Evolutionary conservation across 176 grass and related monocot genomes (phyloP).

Genomic region (Carex parvula): DNA sequence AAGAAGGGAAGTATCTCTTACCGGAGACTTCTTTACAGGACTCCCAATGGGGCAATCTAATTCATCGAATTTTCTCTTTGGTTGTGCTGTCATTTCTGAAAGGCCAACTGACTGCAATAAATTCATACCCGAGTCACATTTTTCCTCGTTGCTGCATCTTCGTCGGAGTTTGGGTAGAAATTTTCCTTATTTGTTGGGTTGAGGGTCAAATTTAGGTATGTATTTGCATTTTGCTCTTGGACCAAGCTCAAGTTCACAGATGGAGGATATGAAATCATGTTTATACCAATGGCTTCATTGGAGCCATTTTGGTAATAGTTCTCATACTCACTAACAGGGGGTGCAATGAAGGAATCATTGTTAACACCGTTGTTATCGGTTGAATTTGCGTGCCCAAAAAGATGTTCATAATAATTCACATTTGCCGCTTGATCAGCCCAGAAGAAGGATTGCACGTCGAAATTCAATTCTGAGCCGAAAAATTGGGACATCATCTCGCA

Average conservation of each 20-base stretch:
- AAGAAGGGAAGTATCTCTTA: background rate
- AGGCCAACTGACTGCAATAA: constrained; percentile 10
- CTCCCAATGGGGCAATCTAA: constrained; percentile 5
- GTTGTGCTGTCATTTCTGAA: background rate
- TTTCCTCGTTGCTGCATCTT: constrained; percentile 37
- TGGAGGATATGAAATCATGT: constrained; percentile 28
- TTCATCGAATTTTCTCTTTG: constrained; percentile 42
- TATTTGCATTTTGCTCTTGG: constrained; percentile 34
- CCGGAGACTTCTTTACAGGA: constrained; percentile 20
- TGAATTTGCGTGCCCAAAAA: constrained; percentile 30
- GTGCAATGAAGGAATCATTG: constrained; percentile 27
- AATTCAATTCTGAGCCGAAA: constrained; percentile 35
- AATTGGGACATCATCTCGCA: constrained; percentile 51
- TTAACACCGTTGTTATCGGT: constrained; percentile 28
- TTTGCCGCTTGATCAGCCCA: constrained; percentile 41
- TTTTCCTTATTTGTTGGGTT: constrained; percentile 25
- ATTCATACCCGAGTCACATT: constrained; percentile 33
- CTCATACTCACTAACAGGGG: constrained; percentile 29
- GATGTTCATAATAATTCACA: constrained; percentile 33
- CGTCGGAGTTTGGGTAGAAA: constrained; percentile 17
- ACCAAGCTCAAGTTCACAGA: constrained; percentile 41
- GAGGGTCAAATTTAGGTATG: constrained; percentile 37
- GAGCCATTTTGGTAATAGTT: constrained; percentile 35
- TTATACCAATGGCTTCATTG: constrained; percentile 33
- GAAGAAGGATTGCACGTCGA: constrained; percentile 20